Percentiles rank a stretch among this genome's conserved stretches.
phyloP scores from a whole-genome alignment of 768 basidiomycete genomes.

The Lactifluus echinatus region DNA sequence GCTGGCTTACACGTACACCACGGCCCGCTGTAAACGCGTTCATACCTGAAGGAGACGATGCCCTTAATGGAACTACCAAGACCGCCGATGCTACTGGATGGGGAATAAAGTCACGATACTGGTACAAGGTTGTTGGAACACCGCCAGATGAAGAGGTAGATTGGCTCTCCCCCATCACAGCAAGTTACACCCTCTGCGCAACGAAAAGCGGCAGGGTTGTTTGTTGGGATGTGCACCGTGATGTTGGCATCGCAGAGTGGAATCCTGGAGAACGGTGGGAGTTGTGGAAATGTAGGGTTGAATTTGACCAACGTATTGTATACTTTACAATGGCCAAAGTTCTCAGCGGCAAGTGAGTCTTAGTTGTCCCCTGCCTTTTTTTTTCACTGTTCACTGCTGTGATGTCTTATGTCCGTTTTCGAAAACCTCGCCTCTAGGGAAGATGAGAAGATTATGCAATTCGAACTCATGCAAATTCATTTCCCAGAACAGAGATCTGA shows the following conservation, averaged over 20 bases:
- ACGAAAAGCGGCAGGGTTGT: constrained; percentile 70
- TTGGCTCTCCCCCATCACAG: constrained; percentile 71
- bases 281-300: constrained; percentile 71
- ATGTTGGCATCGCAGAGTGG: constrained; percentile 60
- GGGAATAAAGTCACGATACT: constrained; percentile 32
- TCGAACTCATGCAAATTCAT: constrained; percentile 58
- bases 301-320: constrained; percentile 61
- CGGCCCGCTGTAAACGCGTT: constrained; percentile 35
- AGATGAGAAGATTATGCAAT: constrained; percentile 60
- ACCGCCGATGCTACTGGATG: constrained; percentile 4
- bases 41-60: constrained; percentile 5
- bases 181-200: constrained; percentile 66
- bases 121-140: constrained; percentile 63
- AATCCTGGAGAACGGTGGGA: constrained; percentile 55
- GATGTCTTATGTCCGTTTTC: background rate
- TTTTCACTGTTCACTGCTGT: background rate
- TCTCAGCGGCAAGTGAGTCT: constrained; percentile 14
- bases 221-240: constrained; percentile 64
- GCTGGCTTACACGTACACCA: constrained; percentile 54
- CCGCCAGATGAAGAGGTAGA: constrained; percentile 65
- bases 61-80: background rate
- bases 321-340: constrained; percentile 61
- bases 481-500: constrained; percentile 36
- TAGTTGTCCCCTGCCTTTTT: background rate
- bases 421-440: constrained; percentile 16